phyloP scores from a whole-genome alignment of 2,329 filamentous ascomycete genomes.

The Ceratocystis papillata region DNA sequence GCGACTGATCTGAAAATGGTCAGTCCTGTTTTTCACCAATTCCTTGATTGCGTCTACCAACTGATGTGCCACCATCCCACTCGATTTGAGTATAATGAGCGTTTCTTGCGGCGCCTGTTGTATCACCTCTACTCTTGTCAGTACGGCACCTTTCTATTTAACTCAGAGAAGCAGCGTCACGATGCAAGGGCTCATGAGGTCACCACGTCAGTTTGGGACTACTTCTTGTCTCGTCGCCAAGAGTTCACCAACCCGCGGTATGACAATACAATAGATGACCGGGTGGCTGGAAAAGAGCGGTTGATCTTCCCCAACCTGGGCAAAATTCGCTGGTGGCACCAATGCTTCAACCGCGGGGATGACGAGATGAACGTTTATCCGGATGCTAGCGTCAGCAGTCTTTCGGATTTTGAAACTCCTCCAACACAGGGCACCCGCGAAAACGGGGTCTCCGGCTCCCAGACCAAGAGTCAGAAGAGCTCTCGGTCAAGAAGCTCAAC shows the following conservation, averaged over 20 bases:
- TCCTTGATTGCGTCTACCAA: slow-evolving; percentile 89
- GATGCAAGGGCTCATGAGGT: slow-evolving; percentile 57
- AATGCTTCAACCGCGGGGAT: slow-evolving; percentile 74
- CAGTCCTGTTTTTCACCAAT: slow-evolving; percentile 94
- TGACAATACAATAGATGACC: slow-evolving; percentile 63
- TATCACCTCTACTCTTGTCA: slow-evolving; percentile 95
- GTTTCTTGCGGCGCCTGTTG: slow-evolving; percentile 75
- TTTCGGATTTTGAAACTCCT: slow-evolving; percentile 5
- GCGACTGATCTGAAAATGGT: slow-evolving; percentile 80
- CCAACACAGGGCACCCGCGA: background rate
- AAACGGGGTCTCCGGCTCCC: slow-evolving; percentile 33
- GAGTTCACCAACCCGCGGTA: slow-evolving; percentile 80
- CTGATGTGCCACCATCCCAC: slow-evolving; percentile 73
- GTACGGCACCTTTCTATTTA: slow-evolving; percentile 92
- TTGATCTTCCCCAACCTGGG: slow-evolving; percentile 68
- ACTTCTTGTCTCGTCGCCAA: slow-evolving; percentile 69
- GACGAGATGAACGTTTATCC: slow-evolving; percentile 79
- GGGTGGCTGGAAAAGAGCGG: slow-evolving; percentile 65
- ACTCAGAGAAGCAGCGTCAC: slow-evolving; percentile 78
- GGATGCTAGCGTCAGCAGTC: slow-evolving; percentile 32
- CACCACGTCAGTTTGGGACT: slow-evolving; percentile 88
- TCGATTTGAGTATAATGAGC: slow-evolving; percentile 92
- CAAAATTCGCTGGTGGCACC: slow-evolving; percentile 88
- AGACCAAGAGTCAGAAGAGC: slow-evolving; percentile 1
- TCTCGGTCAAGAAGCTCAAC: slow-evolving; percentile 1